A percentile compares a stretch with the other conserved stretches of the same genome.
phyloP scores from a whole-genome alignment of 805 yeast species.

The Cyberlindnera mycetangii region DNA sequence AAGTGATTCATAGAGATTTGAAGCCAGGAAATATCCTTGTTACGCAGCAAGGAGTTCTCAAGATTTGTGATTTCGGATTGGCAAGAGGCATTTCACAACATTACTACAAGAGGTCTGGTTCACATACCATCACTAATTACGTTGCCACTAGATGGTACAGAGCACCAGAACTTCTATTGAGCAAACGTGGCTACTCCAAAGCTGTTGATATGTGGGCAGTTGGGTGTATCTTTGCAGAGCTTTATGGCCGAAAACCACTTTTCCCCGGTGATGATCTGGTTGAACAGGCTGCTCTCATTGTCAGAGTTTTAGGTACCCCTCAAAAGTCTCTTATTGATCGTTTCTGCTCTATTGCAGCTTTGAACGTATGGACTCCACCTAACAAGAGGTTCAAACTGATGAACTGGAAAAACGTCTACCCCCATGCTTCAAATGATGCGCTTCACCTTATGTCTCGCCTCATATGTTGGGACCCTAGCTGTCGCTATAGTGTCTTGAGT shows the following conservation, averaged over 20 bases:
- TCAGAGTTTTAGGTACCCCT: conserved; percentile 75
- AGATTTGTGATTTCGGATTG: conserved; percentile 91
- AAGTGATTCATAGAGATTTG: conserved; percentile 87
- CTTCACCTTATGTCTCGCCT: conserved; percentile 50
- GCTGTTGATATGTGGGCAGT: conserved; percentile 90
- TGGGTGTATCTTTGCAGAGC: conserved; percentile 86
- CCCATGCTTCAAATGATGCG: conserved; percentile 55
- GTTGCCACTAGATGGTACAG: conserved; percentile 96
- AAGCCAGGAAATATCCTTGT: conserved; percentile 90
- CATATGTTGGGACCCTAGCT: conserved; percentile 60
- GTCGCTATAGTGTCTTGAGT: conserved; percentile 52
- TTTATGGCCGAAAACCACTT: conserved; percentile 75
- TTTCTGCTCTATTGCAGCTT: conserved; percentile 35
- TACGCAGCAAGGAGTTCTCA: conserved; percentile 66
- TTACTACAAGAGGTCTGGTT: conserved; percentile 32
- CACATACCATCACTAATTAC: conserved; percentile 65
- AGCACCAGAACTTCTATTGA: conserved; percentile 83
- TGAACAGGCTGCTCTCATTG: conserved; percentile 69
- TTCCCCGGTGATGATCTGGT: conserved; percentile 72
- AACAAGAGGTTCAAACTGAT: conserved; percentile 39
- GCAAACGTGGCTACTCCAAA: conserved; percentile 57
- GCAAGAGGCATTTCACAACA: conserved; percentile 67
- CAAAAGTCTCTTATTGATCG: conserved; percentile 39
- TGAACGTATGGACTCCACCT: conserved; percentile 44
- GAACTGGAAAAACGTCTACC: conserved; percentile 55